Evolutionary conservation across 176 grass and related monocot genomes (phyloP), one percentile per base, ranked within the genome.

Genomic region (Saccharum spontaneum): DNA sequence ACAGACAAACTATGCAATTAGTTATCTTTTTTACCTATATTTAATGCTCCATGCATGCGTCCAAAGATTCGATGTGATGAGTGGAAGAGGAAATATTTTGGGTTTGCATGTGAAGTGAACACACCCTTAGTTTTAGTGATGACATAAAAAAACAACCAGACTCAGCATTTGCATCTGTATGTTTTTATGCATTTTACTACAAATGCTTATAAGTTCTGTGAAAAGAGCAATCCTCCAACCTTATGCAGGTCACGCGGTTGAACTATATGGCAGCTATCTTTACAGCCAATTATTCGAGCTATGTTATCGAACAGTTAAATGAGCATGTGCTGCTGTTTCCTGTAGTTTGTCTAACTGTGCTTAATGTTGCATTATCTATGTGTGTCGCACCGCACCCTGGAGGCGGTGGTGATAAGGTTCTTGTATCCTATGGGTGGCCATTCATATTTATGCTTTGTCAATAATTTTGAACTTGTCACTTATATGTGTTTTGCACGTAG

Each of bases 351-450:
- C 22, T 31, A 65, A 78, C 9, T 23, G 41, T 26, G 50, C 48
- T 78, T 41, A 37, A 44, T 55, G 15, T 64, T 77, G 28, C 81
- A 40, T 48, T 71, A 63, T 48, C 40, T 63, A 82, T 59, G n/a
- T 61, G 57, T 62, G 59, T 13, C 59, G 0, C 59, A 24, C 7
- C 20, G 1, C 54, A 59, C 10, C 59, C n/a, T 62, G 23, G 59
- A 24, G 59, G n/a, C 10, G n/a, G n/a, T 62, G 59, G 59, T 62
- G 59, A 26, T 62, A 62, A 13, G 1, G 59, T 62, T 62, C 18
- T 62, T 26, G 59, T 24, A 4, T 62, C 59, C 10, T 1, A 13
- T 26, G 59, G 10, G n/a, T 26, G 59, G 22, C n/a, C 57, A 24
- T 23, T 24, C n/a, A 23, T 61, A 61, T 61, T 61, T 61, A 61